Evolutionary conservation across 495 filamentous ascomycete species (phyloP), one percentile per base, ranked within the genome.

Genomic region (Neurospora tetraspora): DNA sequence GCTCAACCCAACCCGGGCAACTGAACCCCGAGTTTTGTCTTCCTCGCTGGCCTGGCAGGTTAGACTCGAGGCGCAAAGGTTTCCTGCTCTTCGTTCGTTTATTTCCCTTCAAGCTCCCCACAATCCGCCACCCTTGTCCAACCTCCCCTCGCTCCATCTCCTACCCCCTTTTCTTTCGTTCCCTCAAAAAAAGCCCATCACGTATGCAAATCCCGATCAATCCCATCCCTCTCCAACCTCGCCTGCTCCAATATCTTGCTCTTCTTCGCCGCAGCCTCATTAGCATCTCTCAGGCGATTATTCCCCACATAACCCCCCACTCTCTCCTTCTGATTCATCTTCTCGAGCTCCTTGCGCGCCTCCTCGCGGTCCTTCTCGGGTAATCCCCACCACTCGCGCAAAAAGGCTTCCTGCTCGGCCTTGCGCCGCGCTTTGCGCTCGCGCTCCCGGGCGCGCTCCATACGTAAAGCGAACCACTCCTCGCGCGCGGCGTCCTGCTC

Each of bases 401-500:
- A 78, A 69, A 89, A 88, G 27, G 81, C 83, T 80, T 89, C 86
- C 80, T 88, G 87, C 77, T 86, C 85, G 69, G 85, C 80, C 77
- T 83, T 84, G 69, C 83, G 81, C 71, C 78, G 82, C 71, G 88
- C 85, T 69, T 91, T 90, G 70, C 85, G 83, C 80, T 92, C 89
- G 69, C 86, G 80, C 83, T 89, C 86, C 45, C 82, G 82, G 70
- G 87, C 85, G 76, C 94, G 86, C 82, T 93, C 87, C 75, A 91
- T 85, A 74, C 88, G 86, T 65, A 84, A 86, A 65, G 88, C 87
- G 78, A 98, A 98, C 96, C 96, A 99, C 78, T 98, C 93, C 79
- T 96, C 93, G 38, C 96, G 86, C 74, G 96, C 96, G 20, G 88
- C 89, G 82, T 99, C 96, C 79, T 94, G 88, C 82, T 97, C 92